Percentiles rank a stretch among this genome's conserved stretches.
Conservation (phyloP, 768 basidiomycete species). For the Auriscalpium vulgare region DNA sequence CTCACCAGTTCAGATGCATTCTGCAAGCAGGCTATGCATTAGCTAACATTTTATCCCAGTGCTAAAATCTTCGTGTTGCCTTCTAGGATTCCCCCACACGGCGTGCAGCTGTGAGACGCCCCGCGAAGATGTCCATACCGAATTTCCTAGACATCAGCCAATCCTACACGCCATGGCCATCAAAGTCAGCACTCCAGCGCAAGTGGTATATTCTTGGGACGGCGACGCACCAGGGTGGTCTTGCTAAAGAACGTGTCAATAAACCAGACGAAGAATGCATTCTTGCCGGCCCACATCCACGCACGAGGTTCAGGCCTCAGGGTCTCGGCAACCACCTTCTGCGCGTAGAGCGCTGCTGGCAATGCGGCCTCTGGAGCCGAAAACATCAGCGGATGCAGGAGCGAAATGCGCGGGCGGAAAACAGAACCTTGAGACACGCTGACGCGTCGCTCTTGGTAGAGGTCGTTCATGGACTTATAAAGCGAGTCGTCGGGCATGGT, state of each 20-base stretch:
- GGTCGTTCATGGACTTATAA: not conserved
- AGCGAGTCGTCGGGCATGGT: not conserved
- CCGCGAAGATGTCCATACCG: too few species aligned
- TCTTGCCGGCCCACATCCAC: not conserved
- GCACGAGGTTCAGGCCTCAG: not conserved
- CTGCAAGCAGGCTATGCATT: too few species aligned
- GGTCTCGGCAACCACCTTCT: not conserved
- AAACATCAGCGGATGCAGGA: not conserved
- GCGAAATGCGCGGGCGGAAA: too few species aligned
- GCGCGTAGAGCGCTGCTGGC: not conserved
- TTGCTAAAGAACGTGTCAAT: not conserved
- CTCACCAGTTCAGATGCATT: too few species aligned
- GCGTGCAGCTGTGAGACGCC: too few species aligned
- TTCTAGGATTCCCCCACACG: too few species aligned
- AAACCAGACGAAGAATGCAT: not conserved
- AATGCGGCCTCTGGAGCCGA: not conserved
- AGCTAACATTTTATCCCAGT: too few species aligned
- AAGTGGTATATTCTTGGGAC: too few species aligned
- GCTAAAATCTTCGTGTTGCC: too few species aligned
- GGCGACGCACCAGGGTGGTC: not conserved
- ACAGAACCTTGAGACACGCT: not conserved
- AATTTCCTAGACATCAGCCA: too few species aligned
- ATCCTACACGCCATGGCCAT: too few species aligned
- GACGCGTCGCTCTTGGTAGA: not conserved
- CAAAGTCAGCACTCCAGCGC: too few species aligned